phyloP scores from a whole-genome alignment of 441 rosid species.

The Kokia cookei region DNA sequence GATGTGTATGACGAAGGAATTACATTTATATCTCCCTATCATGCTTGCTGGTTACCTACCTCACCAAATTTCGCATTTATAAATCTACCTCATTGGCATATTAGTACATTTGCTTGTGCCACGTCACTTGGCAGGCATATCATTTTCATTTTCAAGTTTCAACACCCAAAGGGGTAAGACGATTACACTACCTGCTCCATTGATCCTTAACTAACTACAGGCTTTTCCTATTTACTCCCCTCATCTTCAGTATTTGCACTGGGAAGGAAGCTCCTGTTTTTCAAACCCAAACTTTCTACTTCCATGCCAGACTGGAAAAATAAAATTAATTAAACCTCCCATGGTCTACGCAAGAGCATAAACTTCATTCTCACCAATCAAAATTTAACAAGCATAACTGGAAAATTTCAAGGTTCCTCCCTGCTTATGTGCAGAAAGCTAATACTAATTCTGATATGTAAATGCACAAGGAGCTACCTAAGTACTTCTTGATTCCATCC shows the following conservation, averaged over 20 bases:
- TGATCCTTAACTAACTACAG: neutral
- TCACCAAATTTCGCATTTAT: too few relatives aligned
- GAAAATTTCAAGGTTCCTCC: neutral
- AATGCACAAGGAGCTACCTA: neutral
- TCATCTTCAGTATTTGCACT: neutral
- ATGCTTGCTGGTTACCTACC: too few relatives aligned
- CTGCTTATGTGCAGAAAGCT: neutral
- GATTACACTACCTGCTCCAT: too few relatives aligned
- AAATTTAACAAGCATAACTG: neutral
- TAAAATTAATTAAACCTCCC: neutral
- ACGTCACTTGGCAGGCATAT: too few relatives aligned
- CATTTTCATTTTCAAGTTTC: too few relatives aligned
- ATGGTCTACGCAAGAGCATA: neutral
- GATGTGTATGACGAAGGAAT: too few relatives aligned
- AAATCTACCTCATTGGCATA: too few relatives aligned
- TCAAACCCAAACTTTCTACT: neutral
- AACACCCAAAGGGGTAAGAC: too few relatives aligned
- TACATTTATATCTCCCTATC: too few relatives aligned
- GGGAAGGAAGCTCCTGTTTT: neutral
- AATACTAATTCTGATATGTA: too few relatives aligned
- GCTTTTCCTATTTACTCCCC: neutral
- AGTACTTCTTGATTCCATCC: neutral
- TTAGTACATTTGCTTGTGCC: too few relatives aligned
- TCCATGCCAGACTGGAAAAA: neutral
- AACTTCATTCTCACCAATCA: neutral